Evolutionary conservation across 2,329 filamentous ascomycete species (phyloP).

Genomic region (Trichoderma semiorbis): DNA sequence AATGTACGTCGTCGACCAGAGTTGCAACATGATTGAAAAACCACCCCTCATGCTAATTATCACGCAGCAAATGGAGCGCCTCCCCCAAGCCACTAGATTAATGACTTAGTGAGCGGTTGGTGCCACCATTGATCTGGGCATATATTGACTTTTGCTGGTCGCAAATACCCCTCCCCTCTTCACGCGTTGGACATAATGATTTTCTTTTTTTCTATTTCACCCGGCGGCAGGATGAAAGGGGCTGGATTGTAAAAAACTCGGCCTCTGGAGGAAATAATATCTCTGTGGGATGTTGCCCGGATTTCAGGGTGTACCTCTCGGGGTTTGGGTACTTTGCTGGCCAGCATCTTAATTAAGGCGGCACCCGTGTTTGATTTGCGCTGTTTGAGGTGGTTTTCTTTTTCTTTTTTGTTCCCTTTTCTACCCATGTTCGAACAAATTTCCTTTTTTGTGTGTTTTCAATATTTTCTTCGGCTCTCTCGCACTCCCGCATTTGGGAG

Average conservation of each 20-base stretch:
- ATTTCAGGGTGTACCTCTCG: background rate
- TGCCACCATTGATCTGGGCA: background rate
- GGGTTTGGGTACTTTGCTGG: slow-evolving; percentile 6
- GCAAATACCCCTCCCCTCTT: slow-evolving; percentile 2
- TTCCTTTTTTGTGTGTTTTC: slow-evolving; percentile 13
- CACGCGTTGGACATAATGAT: slow-evolving; percentile 10
- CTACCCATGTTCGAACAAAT: slow-evolving; percentile 4
- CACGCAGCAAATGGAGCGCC: slow-evolving; percentile 34
- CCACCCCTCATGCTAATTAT: background rate
- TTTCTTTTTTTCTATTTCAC: background rate
- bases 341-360: slow-evolving; percentile 14
- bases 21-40: background rate
- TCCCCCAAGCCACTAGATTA: slow-evolving; percentile 32
- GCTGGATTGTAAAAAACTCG: background rate
- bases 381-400: slow-evolving; percentile 6
- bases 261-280: slow-evolving; percentile 17
- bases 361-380: slow-evolving; percentile 10
- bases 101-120: background rate
- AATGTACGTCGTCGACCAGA: slow-evolving; percentile 45
- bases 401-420: slow-evolving; percentile 13
- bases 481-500: background rate
- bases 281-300: slow-evolving; percentile 12
- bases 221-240: background rate
- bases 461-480: slow-evolving; percentile 14
- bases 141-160: background rate